phyloP scores from a whole-genome alignment of 331 rosid species.

The Rhamnella rubrinervis region DNA sequence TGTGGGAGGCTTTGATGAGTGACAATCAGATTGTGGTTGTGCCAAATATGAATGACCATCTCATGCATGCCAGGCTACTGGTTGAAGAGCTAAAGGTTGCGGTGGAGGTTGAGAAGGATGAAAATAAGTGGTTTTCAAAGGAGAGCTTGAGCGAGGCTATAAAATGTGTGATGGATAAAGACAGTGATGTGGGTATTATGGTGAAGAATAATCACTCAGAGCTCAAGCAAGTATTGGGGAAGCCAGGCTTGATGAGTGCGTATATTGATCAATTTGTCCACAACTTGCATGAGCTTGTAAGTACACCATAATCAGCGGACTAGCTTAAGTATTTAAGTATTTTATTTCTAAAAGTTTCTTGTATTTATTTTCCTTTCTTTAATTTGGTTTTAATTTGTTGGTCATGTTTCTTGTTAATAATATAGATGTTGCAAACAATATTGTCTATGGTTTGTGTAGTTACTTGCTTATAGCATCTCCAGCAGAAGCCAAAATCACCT shows the following conservation, averaged over 20 bases:
- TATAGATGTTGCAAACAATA: too few species aligned
- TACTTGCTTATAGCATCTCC: too few species aligned
- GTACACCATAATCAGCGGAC: too few species aligned
- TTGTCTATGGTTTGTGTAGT: too few species aligned
- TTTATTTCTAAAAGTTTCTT: too few species aligned
- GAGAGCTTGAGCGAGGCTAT: conserved; percentile 46
- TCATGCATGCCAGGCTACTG: conserved; percentile 43
- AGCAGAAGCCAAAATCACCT: too few species aligned
- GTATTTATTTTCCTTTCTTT: too few species aligned
- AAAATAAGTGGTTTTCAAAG: conserved; percentile 38
- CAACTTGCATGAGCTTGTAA: conserved; percentile 14
- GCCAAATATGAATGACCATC: conserved; percentile 42
- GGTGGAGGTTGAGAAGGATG: conserved; percentile 42
- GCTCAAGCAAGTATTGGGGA: conserved; percentile 25
- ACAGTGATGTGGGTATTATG: conserved; percentile 26
- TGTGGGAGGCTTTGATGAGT: conserved; percentile 69
- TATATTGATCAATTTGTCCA: conserved; percentile 42
- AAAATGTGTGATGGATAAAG: conserved; percentile 36
- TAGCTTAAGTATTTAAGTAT: too few species aligned
- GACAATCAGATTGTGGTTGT: conserved; percentile 45
- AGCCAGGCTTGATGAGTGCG: conserved; percentile 25
- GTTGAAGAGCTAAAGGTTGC: conserved; percentile 47
- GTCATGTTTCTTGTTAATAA: too few species aligned
- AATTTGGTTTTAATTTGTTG: too few species aligned
- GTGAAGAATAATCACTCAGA: conserved; percentile 44